Evolutionary conservation across 352 stramenopile species (phyloP).

Genomic region (Halophytophthora batemanensis): DNA sequence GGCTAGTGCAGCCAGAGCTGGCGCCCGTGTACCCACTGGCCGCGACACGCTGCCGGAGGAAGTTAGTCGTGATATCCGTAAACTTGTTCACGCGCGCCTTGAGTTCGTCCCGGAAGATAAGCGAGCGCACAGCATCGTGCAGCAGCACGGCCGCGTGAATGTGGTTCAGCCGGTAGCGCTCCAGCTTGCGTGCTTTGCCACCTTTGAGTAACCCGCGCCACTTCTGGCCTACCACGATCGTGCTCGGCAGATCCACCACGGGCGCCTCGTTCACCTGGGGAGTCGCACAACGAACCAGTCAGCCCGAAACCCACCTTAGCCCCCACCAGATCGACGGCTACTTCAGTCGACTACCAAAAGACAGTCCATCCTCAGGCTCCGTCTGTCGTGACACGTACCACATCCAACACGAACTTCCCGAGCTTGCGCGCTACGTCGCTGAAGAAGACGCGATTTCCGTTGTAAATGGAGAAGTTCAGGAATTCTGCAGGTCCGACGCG

Average conservation of each 20-base stretch:
- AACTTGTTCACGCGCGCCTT: conserved; percentile 49
- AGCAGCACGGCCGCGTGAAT: conserved; percentile 44
- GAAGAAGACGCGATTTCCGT: conserved; percentile 56
- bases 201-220: conserved; percentile 45
- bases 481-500: conserved; percentile 20
- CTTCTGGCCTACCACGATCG: conserved; percentile 53
- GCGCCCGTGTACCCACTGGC: neutral
- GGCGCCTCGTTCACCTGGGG: conserved; percentile 39
- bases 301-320: conserved; percentile 6
- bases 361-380: neutral
- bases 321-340: conserved; percentile 1
- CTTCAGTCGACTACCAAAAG: conserved; percentile 3
- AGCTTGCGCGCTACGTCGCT: conserved; percentile 50
- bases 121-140: conserved; percentile 46
- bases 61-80: conserved; percentile 25
- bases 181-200: conserved; percentile 49
- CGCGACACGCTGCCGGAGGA: conserved; percentile 5
- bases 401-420: conserved; percentile 59
- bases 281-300: neutral
- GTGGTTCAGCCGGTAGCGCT: conserved; percentile 53
- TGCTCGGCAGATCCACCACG: conserved; percentile 41
- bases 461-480: conserved; percentile 49
- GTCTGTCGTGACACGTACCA: conserved; percentile 20
- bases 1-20: neutral
- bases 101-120: conserved; percentile 67